phyloP scores from a whole-genome alignment of 441 rosid species.

The Erodium texanum region DNA sequence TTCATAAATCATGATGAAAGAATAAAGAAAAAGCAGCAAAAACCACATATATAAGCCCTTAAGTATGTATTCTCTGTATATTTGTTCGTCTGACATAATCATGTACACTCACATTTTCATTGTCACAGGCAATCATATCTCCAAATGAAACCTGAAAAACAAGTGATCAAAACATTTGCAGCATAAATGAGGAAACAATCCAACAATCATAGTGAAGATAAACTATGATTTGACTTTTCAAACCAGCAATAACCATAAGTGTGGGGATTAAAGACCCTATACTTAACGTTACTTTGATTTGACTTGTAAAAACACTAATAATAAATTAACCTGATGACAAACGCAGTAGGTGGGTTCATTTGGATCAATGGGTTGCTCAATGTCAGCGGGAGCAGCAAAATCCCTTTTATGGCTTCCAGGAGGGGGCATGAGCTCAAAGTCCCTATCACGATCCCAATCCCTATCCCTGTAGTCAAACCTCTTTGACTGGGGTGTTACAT shows the following conservation, averaged over 20 bases:
- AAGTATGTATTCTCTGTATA: not conserved
- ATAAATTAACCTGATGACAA: constrained; percentile 75
- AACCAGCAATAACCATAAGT: not conserved
- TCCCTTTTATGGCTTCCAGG: constrained; percentile 84
- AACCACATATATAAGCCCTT: not conserved
- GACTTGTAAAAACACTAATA: not conserved
- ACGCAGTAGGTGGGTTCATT: constrained; percentile 95
- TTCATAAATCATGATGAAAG: not conserved
- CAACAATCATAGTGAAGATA: not conserved
- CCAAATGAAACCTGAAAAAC: constrained; percentile 79
- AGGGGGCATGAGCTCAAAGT: constrained; percentile 98
- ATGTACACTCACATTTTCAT: constrained; percentile 65
- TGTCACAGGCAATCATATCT: constrained; percentile 99
- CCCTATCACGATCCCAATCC: constrained; percentile 86
- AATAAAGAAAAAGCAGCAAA: not conserved
- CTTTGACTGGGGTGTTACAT: constrained; percentile 72
- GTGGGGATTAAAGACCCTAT: not conserved
- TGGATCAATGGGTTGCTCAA: constrained; percentile 90
- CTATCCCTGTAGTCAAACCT: constrained; percentile 73
- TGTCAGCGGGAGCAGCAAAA: constrained; percentile 40
- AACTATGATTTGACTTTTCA: not conserved
- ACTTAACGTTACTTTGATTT: not conserved
- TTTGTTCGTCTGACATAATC: no score
- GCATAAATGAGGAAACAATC: not conserved
- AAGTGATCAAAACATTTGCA: constrained; percentile 8